Percentiles rank a stretch among this genome's conserved stretches.
These are phyloP conservation scores for Acarospora socialis DNA, from an alignment of 2,329 filamentous ascomycete genomes.

Conservation along the genomic window DNA sequence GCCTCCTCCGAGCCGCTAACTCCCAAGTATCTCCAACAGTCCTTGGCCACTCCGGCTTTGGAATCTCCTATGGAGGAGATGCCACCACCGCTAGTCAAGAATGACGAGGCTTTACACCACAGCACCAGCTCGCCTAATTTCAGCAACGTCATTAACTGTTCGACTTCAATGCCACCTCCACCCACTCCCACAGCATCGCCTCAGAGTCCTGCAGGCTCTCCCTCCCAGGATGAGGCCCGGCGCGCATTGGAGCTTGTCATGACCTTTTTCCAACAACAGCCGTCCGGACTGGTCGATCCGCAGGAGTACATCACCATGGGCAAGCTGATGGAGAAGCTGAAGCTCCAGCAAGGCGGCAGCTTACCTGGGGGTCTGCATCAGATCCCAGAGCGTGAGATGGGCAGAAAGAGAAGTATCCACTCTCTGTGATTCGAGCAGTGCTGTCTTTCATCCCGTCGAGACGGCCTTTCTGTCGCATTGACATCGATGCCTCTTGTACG, in stretches of 20 bases:
- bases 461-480: too few species aligned
- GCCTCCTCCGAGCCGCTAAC: conserved; percentile 39
- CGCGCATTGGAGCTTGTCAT: conserved; percentile 69
- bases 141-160: conserved; percentile 27
- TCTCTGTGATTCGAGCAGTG: too few species aligned
- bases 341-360: conserved; percentile 42
- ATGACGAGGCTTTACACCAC: too few species aligned
- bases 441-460: neutral
- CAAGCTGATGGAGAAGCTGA: conserved; percentile 74
- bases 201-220: conserved; percentile 47
- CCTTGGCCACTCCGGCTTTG: conserved; percentile 29
- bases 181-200: conserved; percentile 27
- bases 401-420: conserved; percentile 34
- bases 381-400: conserved; percentile 29
- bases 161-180: conserved; percentile 11
- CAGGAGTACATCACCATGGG: conserved; percentile 64
- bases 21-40: conserved; percentile 36
- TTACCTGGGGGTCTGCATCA: conserved; percentile 30
- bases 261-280: conserved; percentile 62
- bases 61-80: conserved; percentile 38
- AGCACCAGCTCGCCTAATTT: conserved; percentile 24
- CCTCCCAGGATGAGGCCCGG: conserved; percentile 73
- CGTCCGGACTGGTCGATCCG: conserved; percentile 55
- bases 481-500: too few species aligned
- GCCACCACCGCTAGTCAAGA: too few species aligned